These are phyloP conservation scores for Beauveria brongniartii DNA, from an alignment of 2,329 filamentous ascomycete species.

Conservation along the genomic window DNA sequence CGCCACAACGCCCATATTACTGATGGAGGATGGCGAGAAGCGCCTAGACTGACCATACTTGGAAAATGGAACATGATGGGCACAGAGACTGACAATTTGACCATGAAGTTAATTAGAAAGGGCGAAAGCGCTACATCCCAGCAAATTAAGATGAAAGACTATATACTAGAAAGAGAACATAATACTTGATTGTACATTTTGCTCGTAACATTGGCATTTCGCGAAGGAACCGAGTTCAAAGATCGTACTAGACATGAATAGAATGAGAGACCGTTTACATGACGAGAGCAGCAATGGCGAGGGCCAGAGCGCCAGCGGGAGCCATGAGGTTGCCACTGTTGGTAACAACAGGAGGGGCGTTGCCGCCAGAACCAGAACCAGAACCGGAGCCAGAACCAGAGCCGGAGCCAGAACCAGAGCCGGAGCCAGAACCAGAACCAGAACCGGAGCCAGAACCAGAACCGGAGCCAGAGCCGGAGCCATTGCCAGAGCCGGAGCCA, in stretches of 20 bases:
- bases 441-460: neutral
- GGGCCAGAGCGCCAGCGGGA: conserved; percentile 6
- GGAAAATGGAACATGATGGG: neutral
- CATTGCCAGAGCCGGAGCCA: neutral
- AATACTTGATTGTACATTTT: conserved; percentile 9
- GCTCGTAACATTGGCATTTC: neutral
- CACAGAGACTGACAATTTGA: neutral
- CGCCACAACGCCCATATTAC: too few relatives aligned
- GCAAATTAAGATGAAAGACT: neutral
- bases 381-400: neutral
- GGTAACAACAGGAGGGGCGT: neutral
- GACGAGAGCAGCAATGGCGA: conserved; percentile 10
- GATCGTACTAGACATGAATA: neutral
- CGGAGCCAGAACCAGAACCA: too few relatives aligned
- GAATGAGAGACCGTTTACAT: neutral
- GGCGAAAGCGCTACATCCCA: neutral
- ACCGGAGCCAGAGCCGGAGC: neutral
- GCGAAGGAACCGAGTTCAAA: neutral
- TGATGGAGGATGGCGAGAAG: too few relatives aligned
- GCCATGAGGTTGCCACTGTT: conserved; percentile 4
- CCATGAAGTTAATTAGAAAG: neutral
- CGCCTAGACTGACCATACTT: neutral
- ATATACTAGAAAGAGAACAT: conserved; percentile 5
- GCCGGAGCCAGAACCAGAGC: neutral
- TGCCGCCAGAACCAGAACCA: neutral